Conservation (phyloP, 306 rosid genomes). For the Quercus wislizeni region DNA sequence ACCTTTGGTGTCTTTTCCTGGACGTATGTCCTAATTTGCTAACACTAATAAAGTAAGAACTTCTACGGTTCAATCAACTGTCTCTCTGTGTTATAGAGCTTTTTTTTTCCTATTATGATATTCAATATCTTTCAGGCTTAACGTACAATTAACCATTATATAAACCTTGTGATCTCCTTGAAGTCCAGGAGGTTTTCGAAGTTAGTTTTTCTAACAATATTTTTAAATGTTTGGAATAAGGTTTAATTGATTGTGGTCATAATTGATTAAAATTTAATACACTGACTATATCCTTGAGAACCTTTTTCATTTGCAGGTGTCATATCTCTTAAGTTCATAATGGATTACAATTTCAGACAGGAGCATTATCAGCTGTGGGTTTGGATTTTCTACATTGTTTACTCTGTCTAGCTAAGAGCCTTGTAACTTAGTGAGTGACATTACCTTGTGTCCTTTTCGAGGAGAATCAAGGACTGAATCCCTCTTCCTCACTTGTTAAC, state of each 20-base stretch:
- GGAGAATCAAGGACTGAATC: too few species aligned
- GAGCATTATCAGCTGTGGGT: background rate
- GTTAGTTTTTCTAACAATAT: background rate
- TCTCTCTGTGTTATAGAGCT: too few species aligned
- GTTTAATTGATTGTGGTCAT: background rate
- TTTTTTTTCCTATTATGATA: too few species aligned
- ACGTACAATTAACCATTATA: too few species aligned
- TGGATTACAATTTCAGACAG: background rate
- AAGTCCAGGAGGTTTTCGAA: background rate
- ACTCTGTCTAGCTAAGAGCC: too few species aligned
- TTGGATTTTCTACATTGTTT: background rate
- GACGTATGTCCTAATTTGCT: background rate
- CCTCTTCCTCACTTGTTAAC: too few species aligned
- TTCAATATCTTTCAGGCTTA: too few species aligned
- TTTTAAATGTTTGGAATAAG: background rate
- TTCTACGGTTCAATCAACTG: too few species aligned
- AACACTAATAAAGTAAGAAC: background rate
- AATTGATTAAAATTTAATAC: background rate
- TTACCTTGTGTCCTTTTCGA: too few species aligned
- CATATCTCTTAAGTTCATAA: background rate
- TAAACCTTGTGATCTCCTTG: too few species aligned
- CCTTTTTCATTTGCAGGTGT: background rate
- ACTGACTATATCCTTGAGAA: background rate
- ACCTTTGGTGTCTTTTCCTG: background rate
- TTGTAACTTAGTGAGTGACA: too few species aligned